Evolutionary conservation across 2,329 filamentous ascomycete species (phyloP).

Genomic region (Aspergillus oerlinghausenensis): DNA sequence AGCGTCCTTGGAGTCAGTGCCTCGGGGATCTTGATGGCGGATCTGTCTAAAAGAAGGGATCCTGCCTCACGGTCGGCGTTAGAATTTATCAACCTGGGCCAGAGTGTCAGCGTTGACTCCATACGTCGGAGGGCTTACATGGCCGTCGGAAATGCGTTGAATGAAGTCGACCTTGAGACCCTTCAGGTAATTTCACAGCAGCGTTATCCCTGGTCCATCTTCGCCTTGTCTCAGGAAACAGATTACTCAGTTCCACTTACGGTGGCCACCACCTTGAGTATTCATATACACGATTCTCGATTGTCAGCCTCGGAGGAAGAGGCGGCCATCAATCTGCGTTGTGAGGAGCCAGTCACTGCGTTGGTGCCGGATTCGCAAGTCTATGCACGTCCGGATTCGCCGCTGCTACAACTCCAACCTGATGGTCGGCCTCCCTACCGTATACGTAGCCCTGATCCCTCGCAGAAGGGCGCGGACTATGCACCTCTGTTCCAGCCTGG

Average conservation of each 20-base stretch:
- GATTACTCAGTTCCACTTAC: slow-evolving; percentile 67
- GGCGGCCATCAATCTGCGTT: slow-evolving; percentile 31
- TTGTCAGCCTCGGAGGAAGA: slow-evolving; percentile 31
- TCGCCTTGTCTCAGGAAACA: slow-evolving; percentile 68
- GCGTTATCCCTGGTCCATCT: slow-evolving; percentile 76
- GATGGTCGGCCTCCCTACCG: slow-evolving; percentile 34
- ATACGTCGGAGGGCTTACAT: slow-evolving; percentile 66
- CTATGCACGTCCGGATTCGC: slow-evolving; percentile 29
- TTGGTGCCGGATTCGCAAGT: slow-evolving; percentile 25
- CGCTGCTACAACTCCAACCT: slow-evolving; percentile 27
- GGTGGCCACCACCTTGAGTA: slow-evolving; percentile 73
- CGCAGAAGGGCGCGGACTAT: slow-evolving; percentile 46
- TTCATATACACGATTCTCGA: slow-evolving; percentile 79
- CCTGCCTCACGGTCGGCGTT: slow-evolving; percentile 23
- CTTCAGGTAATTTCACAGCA: slow-evolving; percentile 65
- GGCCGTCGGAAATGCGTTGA: slow-evolving; percentile 69
- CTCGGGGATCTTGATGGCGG: slow-evolving; percentile 62
- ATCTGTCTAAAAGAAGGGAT: slow-evolving; percentile 60
- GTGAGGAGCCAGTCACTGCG: slow-evolving; percentile 25
- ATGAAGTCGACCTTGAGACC: slow-evolving; percentile 76
- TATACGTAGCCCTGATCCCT: slow-evolving; percentile 33
- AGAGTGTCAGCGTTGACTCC: slow-evolving; percentile 78
- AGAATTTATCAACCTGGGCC: slow-evolving; percentile 55
- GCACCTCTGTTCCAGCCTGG: slow-evolving; percentile 74
- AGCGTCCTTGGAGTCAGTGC: slow-evolving; percentile 62